Conservation (phyloP, 2,329 filamentous ascomycete genomes). For the Aureobasidium vineae region DNA sequence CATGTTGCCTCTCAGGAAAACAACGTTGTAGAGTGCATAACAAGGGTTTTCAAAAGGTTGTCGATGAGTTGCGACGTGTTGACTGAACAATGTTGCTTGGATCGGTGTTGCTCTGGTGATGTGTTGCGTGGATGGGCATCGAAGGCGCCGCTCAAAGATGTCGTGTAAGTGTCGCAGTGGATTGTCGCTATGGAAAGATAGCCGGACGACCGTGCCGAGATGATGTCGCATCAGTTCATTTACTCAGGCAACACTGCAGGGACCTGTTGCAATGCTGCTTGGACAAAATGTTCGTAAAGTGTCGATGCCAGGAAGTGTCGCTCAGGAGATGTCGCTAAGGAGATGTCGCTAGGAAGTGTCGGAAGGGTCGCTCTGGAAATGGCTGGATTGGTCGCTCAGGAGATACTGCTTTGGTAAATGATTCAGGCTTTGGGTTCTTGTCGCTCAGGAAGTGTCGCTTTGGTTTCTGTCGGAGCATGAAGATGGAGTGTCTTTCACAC, state of each 20-base stretch:
- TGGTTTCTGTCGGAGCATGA: slow-evolving; percentile 9
- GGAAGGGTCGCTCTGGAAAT: background rate
- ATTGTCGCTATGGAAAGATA: background rate
- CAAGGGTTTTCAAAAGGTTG: background rate
- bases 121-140: background rate
- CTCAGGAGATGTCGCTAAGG: background rate
- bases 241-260: background rate
- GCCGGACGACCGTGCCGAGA: background rate
- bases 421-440: background rate
- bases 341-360: slow-evolving; percentile 4
- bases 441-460: slow-evolving; percentile 20
- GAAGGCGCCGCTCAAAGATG: background rate
- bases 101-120: background rate
- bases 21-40: background rate
- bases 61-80: background rate
- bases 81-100: background rate
- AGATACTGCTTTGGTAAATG: slow-evolving; percentile 22
- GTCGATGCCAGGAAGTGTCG: background rate
- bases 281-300: background rate
- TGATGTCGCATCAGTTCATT: background rate
- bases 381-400: background rate
- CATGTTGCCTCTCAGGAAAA: slow-evolving; percentile 4
- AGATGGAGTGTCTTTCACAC: slow-evolving; percentile 4
- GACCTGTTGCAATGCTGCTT: background rate
- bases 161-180: slow-evolving; percentile 6